Evolutionary conservation across 257 asterid genomes (phyloP), one percentile per base, ranked within the genome.

Genomic region (Petunia secreta): DNA sequence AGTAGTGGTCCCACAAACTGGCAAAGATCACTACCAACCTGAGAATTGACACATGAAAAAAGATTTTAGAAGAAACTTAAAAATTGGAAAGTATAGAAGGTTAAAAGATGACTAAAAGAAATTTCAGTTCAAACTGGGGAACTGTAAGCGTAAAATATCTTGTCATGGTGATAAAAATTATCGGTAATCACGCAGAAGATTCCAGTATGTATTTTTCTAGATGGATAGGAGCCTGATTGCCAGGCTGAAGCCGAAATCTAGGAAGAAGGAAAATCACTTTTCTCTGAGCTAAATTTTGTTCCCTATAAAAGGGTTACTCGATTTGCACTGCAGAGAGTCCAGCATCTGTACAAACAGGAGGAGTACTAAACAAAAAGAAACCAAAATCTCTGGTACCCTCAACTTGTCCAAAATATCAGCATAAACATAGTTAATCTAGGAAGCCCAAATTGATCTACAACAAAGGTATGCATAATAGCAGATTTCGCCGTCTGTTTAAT

Each of bases 1-100:
- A 94, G 75, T 81, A 94, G 86, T 40, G 97, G 98, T 77, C 97
- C 98, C 40, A 90, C 87, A 78, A 94, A 94, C 91, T 92, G 97
- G 75, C 97, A 89, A 80, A 94, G 92, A 86, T 94, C 98, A 79
- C 85, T 90, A 41, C 92, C 94, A 84, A 94, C 91, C 98, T 91
- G 87, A 85, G 80, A 82, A 80, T 69, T 79, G 43, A 43, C 79
- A 38, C 59, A 78, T 75, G 73, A 80, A 55, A 50, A 69, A 15
- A 25, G 25, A 34, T 16, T 48, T 48, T 59, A 71, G 11, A 71
- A 11, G 34, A 6, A 48, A 25, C 38, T 46, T 4, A 68, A 68
- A 68, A 48, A 10, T 48, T 43, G 5, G 60, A 71, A 71, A 71
- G 2, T 5, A 25, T 2, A 71, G 59, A 69, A 54, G 54, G 8